Base-by-base conservation (phyloP, 2,329 filamentous ascomycete genomes). In the Scedosporium minutisporum region DNA sequence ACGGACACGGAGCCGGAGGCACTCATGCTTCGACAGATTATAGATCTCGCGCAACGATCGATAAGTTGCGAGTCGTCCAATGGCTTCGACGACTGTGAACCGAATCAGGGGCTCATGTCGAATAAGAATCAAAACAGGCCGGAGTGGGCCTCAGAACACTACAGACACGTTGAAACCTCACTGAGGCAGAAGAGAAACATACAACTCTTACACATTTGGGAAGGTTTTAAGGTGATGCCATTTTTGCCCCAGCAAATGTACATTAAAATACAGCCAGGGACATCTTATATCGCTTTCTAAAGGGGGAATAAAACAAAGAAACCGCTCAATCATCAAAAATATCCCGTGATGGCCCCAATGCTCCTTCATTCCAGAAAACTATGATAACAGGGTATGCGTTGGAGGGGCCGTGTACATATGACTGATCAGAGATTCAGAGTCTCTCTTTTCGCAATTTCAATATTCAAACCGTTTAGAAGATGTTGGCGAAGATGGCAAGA, bases 401-500 rank as follows among this genome's bases (percentile, higher is more conserved):
- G 44, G 44, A 21, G 44, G 18, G 44, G 44, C n/a, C 44, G 18
- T 48, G 12, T 23, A 25, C 4, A 25, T 14, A 55, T 55, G 18
- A 23, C 18, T 55, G 51, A 23, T 14, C 21, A 14, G 23, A 21
- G 18, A 14, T 23, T 25, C 12, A 10, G 51, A 14, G 23, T 38
- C 23, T 53, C 41, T 53, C 38, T 29, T 41, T 41, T 6, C 27
- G n/a, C 23, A 14, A n/a, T 51, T 27, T 33, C 25, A 61, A 23
- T 9, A 48, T 18, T 53, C 6, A 46, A 18, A 16, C 59, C 38
- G 33, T 61, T 59, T 42, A 61, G 27, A 55, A 16, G 14, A 61
- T 48, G 60, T 61, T 61, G 48, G 48, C 60, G 3, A 61, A 65
- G 51, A 66, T 58, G 60, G 64, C 58, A 23, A 64, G n/a, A 25